Evolutionary conservation across 371 early-diverging fungal genomes (phyloP), one percentile per base, ranked within the genome.

Genomic region (Rhizopus stolonifer): DNA sequence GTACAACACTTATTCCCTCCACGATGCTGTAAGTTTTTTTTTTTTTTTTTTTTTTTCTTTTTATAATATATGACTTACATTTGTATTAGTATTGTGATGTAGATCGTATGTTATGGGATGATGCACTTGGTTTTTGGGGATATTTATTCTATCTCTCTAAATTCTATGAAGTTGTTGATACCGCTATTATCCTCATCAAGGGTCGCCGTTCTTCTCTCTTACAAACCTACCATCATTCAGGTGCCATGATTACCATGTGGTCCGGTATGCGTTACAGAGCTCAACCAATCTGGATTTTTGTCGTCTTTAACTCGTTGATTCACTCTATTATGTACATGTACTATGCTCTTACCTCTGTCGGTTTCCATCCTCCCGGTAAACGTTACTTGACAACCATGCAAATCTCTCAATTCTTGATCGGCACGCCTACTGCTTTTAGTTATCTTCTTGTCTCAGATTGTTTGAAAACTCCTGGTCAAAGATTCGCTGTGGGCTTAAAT

Each of bases 321-420:
- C 95, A 94, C 70, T 84, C 93, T 52, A 69, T 92, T 77, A 94
- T 94, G 94, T 94, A 94, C 72, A 67, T 74, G 45, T 94, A 93
- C 76, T 94, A 93, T 50, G 84, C 89, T 22, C 69, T 84, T 48
- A 91, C 92, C 13, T 85, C 83, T 19, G 56, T 89, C 19, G 92
- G 91, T 19, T 61, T 89, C 33, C 82, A 80, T 55, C 91, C 91
- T 24, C 91, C 90, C 8, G 87, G 88, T 52, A 93, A 94, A 73
- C 83, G 86, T 60, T 85, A 88, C 64, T 71, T 94, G 56, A 93
- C 93, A 17, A 75, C 81, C 38, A 84, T 91, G 77, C 93, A 94
- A 69, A 91, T 94, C 64, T 80, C 86, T 36, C 94, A 94, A 72
- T 94, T 94, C 77, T 53, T 92, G 33, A 74, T 92, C 49, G 94